Percentiles rank a stretch among this genome's conserved stretches.
These are phyloP conservation scores for Cyamopsis tetragonoloba DNA, from an alignment of 306 rosid genomes.

Conservation along the genomic window DNA sequence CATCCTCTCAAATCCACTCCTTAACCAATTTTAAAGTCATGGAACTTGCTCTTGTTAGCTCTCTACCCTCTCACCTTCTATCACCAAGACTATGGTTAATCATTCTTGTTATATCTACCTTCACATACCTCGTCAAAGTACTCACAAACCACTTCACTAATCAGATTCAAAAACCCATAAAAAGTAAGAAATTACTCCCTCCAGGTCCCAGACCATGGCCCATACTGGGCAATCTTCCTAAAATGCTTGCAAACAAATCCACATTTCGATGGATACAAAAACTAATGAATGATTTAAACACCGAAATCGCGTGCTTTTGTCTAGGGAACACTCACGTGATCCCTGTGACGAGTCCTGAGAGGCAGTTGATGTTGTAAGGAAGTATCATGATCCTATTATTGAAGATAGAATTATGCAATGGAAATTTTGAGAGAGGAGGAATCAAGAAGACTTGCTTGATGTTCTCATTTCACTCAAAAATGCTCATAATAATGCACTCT, in stretches of 20 bases:
- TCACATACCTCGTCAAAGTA: too few relatives aligned
- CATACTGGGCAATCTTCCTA: slow-evolving; percentile 21
- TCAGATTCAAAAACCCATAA: too few relatives aligned
- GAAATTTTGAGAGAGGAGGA: slow-evolving; percentile 20
- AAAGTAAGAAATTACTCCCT: too few relatives aligned
- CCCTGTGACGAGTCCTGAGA: neutral
- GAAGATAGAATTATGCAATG: slow-evolving; percentile 27
- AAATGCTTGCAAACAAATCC: slow-evolving; percentile 23
- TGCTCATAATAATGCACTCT: neutral
- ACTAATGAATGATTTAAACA: neutral
- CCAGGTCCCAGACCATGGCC: too few relatives aligned
- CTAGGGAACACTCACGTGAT: slow-evolving; percentile 26
- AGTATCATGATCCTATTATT: slow-evolving; percentile 32
- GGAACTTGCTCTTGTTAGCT: too few relatives aligned
- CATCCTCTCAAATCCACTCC: too few relatives aligned
- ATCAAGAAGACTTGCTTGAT: slow-evolving; percentile 38
- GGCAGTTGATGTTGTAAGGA: neutral
- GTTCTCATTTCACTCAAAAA: slow-evolving; percentile 31
- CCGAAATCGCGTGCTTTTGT: slow-evolving; percentile 24
- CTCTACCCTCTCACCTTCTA: too few relatives aligned
- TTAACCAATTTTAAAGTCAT: too few relatives aligned
- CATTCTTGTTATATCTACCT: too few relatives aligned
- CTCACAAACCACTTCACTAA: too few relatives aligned
- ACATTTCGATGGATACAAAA: slow-evolving; percentile 21
- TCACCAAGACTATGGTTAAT: too few relatives aligned